Base-by-base conservation (phyloP, 1,284 basidiomycete genomes). In the Leccinum laetum region DNA sequence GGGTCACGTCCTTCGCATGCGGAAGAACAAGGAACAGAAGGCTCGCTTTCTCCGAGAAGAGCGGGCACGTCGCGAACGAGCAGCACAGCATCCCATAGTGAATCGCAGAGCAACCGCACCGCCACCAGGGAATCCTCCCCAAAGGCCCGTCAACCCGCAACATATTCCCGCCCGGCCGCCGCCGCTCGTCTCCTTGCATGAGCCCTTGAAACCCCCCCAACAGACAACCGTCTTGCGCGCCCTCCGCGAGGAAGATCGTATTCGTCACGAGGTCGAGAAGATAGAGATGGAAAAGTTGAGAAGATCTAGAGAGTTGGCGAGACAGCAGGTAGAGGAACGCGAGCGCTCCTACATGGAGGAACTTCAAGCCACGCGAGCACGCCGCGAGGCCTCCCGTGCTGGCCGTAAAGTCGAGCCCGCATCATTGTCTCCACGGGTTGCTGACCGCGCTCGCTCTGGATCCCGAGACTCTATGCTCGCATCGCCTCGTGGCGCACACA, bases 1-100 rank as follows among this genome's bases (percentile, higher is more conserved):
- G 46, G 86, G 84, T 24, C 86, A 92, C 72, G 83, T 88, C 44
- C 78, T 90, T 71, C 86, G 89, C 60, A 82, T 84, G 72, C 87
- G 86, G 78, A 87, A 89, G 79, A 86, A 86, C 69, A 85, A 86
- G 60, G 89, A 90, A 74, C 85, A 90, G 76, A 91, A 91, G 77
- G 86, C 84, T 57, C 82, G 77, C 39, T 92, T 92, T 70, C 79
- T 92, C 69, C 83, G 81, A 61, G 82, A 83, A 71, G 85, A 92
- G 72, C 82, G 83, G 64, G 81, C 84, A 64, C 81, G 80, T 58
- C 82, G 88, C 18, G 78, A 78, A 58, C 77, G 77, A 58, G 79
- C 78, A 52, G 72, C 77, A 66, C 70, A 75, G 62, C 68, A 69
- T 52, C 46, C 69, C 35, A 64, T 73, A 24, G 78, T 79, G 67